Evolutionary conservation across 1,284 basidiomycete genomes (phyloP), one percentile per base, ranked within the genome.

Genomic region (Anthracocystis panici-leucophaei): DNA sequence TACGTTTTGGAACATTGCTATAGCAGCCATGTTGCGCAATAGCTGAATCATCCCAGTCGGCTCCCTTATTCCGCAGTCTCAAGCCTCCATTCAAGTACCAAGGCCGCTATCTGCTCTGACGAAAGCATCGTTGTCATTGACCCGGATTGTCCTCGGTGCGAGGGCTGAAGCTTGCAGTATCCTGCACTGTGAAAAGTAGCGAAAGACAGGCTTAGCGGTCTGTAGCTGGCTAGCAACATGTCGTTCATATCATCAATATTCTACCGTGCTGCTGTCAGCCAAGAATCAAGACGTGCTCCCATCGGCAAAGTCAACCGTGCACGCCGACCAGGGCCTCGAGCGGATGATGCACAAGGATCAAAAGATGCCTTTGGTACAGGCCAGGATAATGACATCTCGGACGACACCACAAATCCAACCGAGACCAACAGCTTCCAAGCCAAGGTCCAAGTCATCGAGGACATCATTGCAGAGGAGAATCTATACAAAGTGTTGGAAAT

Each of bases 401-500:
- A 54, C 2, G 11, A 20, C 21, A 35, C 45, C 35, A 27, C 48
- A n/a, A 46, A 46, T 11, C 18, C 53, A 0, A 33, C 61, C 41
- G 54, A 65, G 2, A 35, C 53, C 23, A 57, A 63, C 11, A 55
- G 50, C 11, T 65, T 68, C 23, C 65, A 56, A n/a, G 66, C 31
- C 44, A 79, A 79, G 48, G 65, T 79, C 5, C 55, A 62, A 23
- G 54, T 79, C 20, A 73, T 79, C 35, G 69, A 79, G 55, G 64
- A 73, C n/a, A 76, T 79, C 44, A 68, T 73, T 18, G 70, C 65
- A 40, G 74, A 81, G 41, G 75, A 81, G 23, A 89, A 92, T 77
- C 88, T 94, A 38, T 94, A 94, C 85, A 86, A 88, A 52, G 90
- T 94, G 33, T 88, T 94, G 8, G 92, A 91, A 10, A 84, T 93